These are phyloP conservation scores for Trichoderma arundinaceum DNA, from an alignment of 2,329 filamentous ascomycete genomes.

Conservation along the genomic window DNA sequence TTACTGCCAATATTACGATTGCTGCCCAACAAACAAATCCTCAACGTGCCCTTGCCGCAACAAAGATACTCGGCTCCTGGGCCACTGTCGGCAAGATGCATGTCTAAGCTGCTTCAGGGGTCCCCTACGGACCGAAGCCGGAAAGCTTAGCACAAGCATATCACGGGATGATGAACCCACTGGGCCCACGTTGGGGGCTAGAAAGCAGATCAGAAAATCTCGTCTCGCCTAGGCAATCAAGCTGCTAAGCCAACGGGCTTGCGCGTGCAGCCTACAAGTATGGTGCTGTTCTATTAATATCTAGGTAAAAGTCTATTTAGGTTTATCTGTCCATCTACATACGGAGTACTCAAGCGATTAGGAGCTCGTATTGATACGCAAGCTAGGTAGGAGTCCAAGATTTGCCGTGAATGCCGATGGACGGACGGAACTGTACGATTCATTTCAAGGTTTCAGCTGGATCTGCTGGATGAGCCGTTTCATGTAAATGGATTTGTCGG, in stretches of 20 bases:
- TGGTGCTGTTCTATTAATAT: slow-evolving; percentile 17
- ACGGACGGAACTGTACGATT: not conserved
- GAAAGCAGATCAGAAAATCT: slow-evolving; percentile 17
- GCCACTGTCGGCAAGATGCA: not conserved
- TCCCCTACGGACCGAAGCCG: slow-evolving; percentile 9
- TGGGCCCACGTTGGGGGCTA: slow-evolving; percentile 12
- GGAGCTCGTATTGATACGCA: slow-evolving; percentile 13
- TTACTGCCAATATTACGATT: slow-evolving; percentile 1
- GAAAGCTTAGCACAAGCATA: slow-evolving; percentile 26
- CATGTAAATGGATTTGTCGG: not conserved
- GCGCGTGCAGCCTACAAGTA: slow-evolving; percentile 1
- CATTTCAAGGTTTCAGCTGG: not conserved
- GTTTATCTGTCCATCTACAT: not conserved
- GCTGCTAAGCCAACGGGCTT: slow-evolving; percentile 19
- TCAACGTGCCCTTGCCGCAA: not conserved
- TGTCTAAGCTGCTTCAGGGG: slow-evolving; percentile 16
- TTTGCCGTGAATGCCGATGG: not conserved
- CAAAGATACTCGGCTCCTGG: not conserved
- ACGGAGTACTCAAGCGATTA: not conserved
- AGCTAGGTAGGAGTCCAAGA: not conserved
- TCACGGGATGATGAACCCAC: slow-evolving; percentile 20
- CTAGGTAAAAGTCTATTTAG: not conserved
- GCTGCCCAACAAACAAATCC: slow-evolving; percentile 18
- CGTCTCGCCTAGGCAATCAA: not conserved
- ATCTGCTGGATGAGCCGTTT: not conserved